Conservation (phyloP, 2,329 filamentous ascomycete genomes). For the Colletotrichum theobromicola region DNA sequence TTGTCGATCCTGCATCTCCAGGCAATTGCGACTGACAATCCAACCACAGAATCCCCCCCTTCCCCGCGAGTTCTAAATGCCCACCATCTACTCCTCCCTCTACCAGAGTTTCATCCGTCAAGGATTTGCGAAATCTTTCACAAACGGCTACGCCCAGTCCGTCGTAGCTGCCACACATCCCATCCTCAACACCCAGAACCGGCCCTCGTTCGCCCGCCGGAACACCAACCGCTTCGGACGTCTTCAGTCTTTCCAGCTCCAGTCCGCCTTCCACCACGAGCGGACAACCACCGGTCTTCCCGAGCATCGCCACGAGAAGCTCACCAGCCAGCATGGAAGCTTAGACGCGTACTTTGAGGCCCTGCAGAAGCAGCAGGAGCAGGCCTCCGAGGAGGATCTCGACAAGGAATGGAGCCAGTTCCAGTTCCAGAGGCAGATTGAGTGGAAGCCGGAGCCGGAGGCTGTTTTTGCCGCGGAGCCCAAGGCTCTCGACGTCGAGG, state of each 20-base stretch:
- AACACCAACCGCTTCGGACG: conserved; percentile 60
- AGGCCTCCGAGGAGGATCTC: conserved; percentile 56
- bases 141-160: conserved; percentile 97
- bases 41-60: conserved; percentile 56
- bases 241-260: conserved; percentile 67
- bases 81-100: conserved; percentile 70
- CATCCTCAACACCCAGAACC: conserved; percentile 75
- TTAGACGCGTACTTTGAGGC: conserved; percentile 92
- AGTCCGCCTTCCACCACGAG: conserved; percentile 74
- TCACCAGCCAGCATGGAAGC: conserved; percentile 59
- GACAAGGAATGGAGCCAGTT: conserved; percentile 91
- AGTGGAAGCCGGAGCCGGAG: conserved; percentile 76
- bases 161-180: conserved; percentile 92
- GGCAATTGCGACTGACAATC: conserved; percentile 26
- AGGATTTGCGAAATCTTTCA: conserved; percentile 95
- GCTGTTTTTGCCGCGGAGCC: conserved; percentile 67
- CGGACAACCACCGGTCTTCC: conserved; percentile 55
- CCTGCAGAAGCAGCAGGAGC: conserved; percentile 79
- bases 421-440: conserved; percentile 85
- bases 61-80: conserved; percentile 86
- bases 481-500: conserved; percentile 50
- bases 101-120: conserved; percentile 90
- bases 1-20: conserved; percentile 13
- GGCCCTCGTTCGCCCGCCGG: conserved; percentile 66
- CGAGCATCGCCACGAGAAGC: conserved; percentile 62